A percentile compares a stretch with the other conserved stretches of the same genome.
These are phyloP conservation scores for Pythium brachiatum DNA, from an alignment of 352 stramenopile genomes.

Conservation along the genomic window DNA sequence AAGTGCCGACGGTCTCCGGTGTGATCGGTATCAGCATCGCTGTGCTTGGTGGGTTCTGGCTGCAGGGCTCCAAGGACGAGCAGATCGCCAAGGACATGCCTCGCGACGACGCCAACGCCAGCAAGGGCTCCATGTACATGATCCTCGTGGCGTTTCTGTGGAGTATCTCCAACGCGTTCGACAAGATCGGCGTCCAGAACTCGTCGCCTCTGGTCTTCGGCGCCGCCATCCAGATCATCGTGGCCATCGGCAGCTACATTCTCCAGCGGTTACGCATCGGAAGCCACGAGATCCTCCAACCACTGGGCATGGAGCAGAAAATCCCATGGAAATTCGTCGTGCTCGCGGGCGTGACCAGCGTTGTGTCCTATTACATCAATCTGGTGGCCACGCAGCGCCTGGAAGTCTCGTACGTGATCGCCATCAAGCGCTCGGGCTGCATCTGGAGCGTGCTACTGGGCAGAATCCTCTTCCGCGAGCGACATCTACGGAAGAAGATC, in stretches of 20 bases:
- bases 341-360: slow-evolving; percentile 60
- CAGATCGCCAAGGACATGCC: slow-evolving; percentile 45
- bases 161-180: slow-evolving; percentile 82
- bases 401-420: slow-evolving; percentile 82
- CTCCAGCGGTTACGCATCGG: slow-evolving; percentile 60
- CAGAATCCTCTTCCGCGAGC: slow-evolving; percentile 69
- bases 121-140: slow-evolving; percentile 82
- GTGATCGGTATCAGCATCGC: slow-evolving; percentile 67
- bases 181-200: slow-evolving; percentile 84
- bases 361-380: slow-evolving; percentile 86
- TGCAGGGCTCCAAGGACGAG: slow-evolving; percentile 52
- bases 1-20: slow-evolving; percentile 64
- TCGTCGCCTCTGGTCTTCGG: slow-evolving; percentile 71
- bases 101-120: slow-evolving; percentile 50
- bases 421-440: slow-evolving; percentile 81
- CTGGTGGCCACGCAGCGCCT: slow-evolving; percentile 73
- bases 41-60: slow-evolving; percentile 70
- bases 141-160: slow-evolving; percentile 78
- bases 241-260: slow-evolving; percentile 56
- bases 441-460: slow-evolving; percentile 82
- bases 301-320: slow-evolving; percentile 50
- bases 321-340: slow-evolving; percentile 74
- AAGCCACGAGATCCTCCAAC: slow-evolving; percentile 54
- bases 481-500: slow-evolving; percentile 75
- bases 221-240: slow-evolving; percentile 68